Evolutionary conservation across 2,329 filamentous ascomycete genomes (phyloP).

Genomic region (Emmonsiellopsis sp.): DNA sequence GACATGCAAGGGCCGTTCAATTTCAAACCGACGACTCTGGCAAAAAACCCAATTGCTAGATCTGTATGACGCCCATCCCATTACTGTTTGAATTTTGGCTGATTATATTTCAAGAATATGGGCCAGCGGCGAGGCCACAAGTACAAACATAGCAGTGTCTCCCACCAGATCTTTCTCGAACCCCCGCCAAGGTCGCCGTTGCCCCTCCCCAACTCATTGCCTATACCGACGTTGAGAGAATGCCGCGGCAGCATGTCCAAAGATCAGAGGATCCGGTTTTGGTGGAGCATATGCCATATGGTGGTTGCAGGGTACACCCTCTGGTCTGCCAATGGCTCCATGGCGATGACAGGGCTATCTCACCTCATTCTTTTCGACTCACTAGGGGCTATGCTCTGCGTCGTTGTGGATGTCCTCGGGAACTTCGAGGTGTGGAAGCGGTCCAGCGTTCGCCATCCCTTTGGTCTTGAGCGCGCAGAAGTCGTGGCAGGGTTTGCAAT

Average conservation of each 20-base stretch:
- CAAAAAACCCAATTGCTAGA: slow-evolving; percentile 62
- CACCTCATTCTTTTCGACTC: slow-evolving; percentile 95
- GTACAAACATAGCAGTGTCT: slow-evolving; percentile 95
- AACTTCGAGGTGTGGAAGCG: slow-evolving; percentile 98
- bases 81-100: slow-evolving; percentile 10
- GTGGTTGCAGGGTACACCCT: slow-evolving; percentile 75
- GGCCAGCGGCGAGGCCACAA: slow-evolving; percentile 90
- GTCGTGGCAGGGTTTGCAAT: slow-evolving; percentile 93
- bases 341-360: slow-evolving; percentile 85
- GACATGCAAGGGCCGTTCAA: slow-evolving; percentile 65
- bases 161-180: slow-evolving; percentile 93
- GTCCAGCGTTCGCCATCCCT: slow-evolving; percentile 85
- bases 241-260: slow-evolving; percentile 82
- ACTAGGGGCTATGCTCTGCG: slow-evolving; percentile 81
- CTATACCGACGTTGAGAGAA: slow-evolving; percentile 81
- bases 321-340: slow-evolving; percentile 73
- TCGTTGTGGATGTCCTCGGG: slow-evolving; percentile 81
- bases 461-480: slow-evolving; percentile 82
- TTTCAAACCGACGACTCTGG: slow-evolving; percentile 75
- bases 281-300: slow-evolving; percentile 86
- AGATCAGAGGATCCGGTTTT: slow-evolving; percentile 72
- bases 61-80: slow-evolving; percentile 47
- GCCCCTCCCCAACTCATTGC: slow-evolving; percentile 81
- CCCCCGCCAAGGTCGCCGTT: slow-evolving; percentile 77
- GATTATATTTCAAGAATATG: slow-evolving; percentile 53